Conservation (phyloP, 371 early-diverging fungal species). For the Zychaea mexicana region DNA sequence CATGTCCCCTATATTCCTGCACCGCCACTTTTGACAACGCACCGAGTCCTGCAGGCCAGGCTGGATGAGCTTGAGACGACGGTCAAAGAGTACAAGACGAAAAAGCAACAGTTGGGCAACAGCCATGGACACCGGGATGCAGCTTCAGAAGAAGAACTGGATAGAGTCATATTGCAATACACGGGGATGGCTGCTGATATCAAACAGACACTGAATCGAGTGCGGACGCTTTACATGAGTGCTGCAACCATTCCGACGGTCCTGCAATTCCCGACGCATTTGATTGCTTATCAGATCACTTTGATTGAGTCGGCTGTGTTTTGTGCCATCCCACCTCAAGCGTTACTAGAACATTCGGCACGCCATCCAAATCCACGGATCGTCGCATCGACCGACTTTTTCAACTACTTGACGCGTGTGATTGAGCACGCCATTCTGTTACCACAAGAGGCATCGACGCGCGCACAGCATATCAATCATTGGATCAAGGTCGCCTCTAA, state of each 20-base stretch:
- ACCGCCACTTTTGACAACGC: conserved; percentile 56
- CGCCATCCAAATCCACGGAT: conserved; percentile 69
- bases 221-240: conserved; percentile 58
- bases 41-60: conserved; percentile 46
- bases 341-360: conserved; percentile 70
- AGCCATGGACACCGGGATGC: too few relatives aligned
- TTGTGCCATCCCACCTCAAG: conserved; percentile 63
- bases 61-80: conserved; percentile 41
- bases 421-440: conserved; percentile 75
- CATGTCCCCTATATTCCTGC: conserved; percentile 58
- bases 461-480: conserved; percentile 67
- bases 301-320: conserved; percentile 75
- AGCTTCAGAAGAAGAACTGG: conserved; percentile 41
- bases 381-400: conserved; percentile 78
- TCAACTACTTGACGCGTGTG: conserved; percentile 79
- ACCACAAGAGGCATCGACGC: conserved; percentile 59
- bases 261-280: conserved; percentile 64
- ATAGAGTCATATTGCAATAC: conserved; percentile 49
- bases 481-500: conserved; percentile 81
- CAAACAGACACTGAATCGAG: conserved; percentile 55
- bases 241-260: conserved; percentile 65
- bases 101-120: conserved; percentile 30
- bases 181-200: conserved; percentile 45
- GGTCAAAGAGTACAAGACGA: conserved; percentile 25
- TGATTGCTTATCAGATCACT: conserved; percentile 76